Conservation (phyloP, 345 rosid species). For the Aurinia saxatilis region DNA sequence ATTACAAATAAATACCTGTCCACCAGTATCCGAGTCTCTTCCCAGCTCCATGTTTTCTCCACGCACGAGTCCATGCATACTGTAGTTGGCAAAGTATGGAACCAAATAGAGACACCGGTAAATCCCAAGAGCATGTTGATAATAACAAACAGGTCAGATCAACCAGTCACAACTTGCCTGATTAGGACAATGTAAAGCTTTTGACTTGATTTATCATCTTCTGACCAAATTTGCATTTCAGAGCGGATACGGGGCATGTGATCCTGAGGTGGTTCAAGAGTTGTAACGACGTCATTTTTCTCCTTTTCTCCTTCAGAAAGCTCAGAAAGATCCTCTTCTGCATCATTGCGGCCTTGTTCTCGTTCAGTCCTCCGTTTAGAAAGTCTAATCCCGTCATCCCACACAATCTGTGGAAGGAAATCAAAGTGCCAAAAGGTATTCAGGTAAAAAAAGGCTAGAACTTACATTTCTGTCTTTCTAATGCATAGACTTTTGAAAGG, state of each 20-base stretch:
- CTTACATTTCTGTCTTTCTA: not conserved
- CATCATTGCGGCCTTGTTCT: slow-evolving; percentile 73
- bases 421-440: not conserved
- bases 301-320: slow-evolving; percentile 86
- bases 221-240: slow-evolving; percentile 60
- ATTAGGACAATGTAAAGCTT: slow-evolving; percentile 69
- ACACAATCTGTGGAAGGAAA: slow-evolving; percentile 41
- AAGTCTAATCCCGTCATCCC: slow-evolving; percentile 61
- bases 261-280: slow-evolving; percentile 35
- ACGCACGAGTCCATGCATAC: slow-evolving; percentile 95
- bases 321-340: slow-evolving; percentile 73
- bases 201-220: slow-evolving; percentile 47
- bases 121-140: not conserved
- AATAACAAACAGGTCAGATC: not conserved
- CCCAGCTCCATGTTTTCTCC: slow-evolving; percentile 99
- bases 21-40: slow-evolving; percentile 97
- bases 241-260: slow-evolving; percentile 48
- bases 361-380: slow-evolving; percentile 54
- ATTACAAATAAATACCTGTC: slow-evolving; percentile 52
- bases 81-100: slow-evolving; percentile 23
- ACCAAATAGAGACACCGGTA: not conserved
- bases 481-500: not conserved
- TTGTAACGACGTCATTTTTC: slow-evolving; percentile 29
- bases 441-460: not conserved
- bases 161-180: slow-evolving; percentile 37